A percentile compares a stretch with the other conserved stretches of the same genome.
Evolutionary conservation across 768 basidiomycete species (phyloP).

Genomic region (Amanita thiersii): DNA sequence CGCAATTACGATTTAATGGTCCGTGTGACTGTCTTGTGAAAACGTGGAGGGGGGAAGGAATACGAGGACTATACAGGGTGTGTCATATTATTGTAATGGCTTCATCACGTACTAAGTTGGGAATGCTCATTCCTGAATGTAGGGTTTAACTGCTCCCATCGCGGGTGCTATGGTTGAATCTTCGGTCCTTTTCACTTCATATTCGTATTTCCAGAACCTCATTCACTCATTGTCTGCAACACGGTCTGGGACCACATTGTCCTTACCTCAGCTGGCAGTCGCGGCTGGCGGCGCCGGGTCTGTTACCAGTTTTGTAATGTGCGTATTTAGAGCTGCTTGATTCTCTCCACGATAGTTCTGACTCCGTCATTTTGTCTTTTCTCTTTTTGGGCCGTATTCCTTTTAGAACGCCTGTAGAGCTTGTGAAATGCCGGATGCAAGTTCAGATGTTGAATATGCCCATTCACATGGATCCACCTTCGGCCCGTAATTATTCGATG

Average conservation of each 20-base stretch:
- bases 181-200: constrained; percentile 80
- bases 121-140: constrained; percentile 1
- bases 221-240: constrained; percentile 34
- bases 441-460: constrained; percentile 70
- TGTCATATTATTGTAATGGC: constrained; percentile 8
- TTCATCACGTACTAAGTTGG: neutral
- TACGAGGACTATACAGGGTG: constrained; percentile 83
- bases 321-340: constrained; percentile 19
- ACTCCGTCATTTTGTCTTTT: constrained; percentile 4
- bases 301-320: constrained; percentile 83
- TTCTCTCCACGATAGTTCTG: neutral
- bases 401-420: constrained; percentile 81
- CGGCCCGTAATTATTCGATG: constrained; percentile 14
- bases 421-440: constrained; percentile 97
- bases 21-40: constrained; percentile 81
- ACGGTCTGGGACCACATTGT: constrained; percentile 27
- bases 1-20: constrained; percentile 58
- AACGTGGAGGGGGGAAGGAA: constrained; percentile 77
- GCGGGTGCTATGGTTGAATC: constrained; percentile 92
- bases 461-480: constrained; percentile 12
- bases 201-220: constrained; percentile 63
- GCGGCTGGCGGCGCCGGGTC: constrained; percentile 88
- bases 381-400: constrained; percentile 3
- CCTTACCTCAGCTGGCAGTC: constrained; percentile 62
- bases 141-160: constrained; percentile 90